Evolutionary conservation across 2,329 filamentous ascomycete genomes (phyloP).

Genomic region (Verticillium nubilum): DNA sequence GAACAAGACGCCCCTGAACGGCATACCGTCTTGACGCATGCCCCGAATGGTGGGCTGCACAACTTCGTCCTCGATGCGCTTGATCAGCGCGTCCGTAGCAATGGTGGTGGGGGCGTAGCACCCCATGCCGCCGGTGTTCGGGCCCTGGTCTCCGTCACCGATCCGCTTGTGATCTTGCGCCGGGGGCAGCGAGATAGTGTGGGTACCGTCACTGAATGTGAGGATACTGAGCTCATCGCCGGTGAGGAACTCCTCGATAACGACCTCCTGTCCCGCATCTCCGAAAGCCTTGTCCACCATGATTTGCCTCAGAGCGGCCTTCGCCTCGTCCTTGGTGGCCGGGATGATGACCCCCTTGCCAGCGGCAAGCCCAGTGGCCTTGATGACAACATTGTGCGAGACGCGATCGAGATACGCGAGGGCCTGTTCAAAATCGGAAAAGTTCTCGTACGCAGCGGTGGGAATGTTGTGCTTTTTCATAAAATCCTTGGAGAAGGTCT

Average conservation of each 20-base stretch:
- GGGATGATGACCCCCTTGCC: constrained; percentile 56
- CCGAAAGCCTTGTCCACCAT: constrained; percentile 65
- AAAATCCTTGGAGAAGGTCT: constrained; percentile 74
- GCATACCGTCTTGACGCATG: constrained; percentile 73
- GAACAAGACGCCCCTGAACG: constrained; percentile 66
- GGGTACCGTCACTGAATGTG: constrained; percentile 62
- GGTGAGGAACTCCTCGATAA: constrained; percentile 67
- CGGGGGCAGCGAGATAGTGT: constrained; percentile 58
- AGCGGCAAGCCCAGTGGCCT: constrained; percentile 68
- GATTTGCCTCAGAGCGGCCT: constrained; percentile 58
- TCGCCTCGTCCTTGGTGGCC: constrained; percentile 50
- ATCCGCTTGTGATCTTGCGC: constrained; percentile 72
- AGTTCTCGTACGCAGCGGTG: constrained; percentile 67
- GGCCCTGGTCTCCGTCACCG: constrained; percentile 61
- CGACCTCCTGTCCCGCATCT: constrained; percentile 60
- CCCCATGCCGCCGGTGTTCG: constrained; percentile 73
- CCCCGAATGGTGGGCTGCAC: constrained; percentile 48
- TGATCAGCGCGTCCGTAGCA: constrained; percentile 43
- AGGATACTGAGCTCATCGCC: constrained; percentile 66
- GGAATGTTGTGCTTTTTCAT: constrained; percentile 70
- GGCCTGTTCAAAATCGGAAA: constrained; percentile 55
- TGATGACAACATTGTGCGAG: constrained; percentile 62
- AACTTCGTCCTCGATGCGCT: constrained; percentile 52
- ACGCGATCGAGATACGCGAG: constrained; percentile 55
- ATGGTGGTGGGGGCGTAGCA: constrained; percentile 63